phyloP scores from a whole-genome alignment of 495 filamentous ascomycete genomes.

The Podospora sp. region DNA sequence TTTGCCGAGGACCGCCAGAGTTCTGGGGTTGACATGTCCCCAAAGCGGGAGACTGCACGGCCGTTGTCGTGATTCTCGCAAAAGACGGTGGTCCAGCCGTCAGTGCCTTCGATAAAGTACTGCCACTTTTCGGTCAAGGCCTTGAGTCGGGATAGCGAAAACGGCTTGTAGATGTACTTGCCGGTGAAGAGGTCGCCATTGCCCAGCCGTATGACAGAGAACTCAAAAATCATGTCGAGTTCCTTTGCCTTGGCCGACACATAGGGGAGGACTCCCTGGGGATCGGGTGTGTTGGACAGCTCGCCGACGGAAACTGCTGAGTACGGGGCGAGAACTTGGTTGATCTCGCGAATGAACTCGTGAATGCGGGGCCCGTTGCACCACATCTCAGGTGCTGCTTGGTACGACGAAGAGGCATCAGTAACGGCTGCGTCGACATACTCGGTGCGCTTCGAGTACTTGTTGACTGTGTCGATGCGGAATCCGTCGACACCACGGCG shows the following conservation, averaged over 20 bases:
- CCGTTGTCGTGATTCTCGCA: conserved; percentile 74
- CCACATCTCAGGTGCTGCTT: conserved; percentile 56
- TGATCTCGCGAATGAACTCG: conserved; percentile 65
- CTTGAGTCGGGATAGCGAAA: conserved; percentile 60
- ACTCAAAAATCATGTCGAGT: conserved; percentile 77
- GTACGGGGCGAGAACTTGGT: conserved; percentile 66
- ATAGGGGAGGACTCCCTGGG: conserved; percentile 59
- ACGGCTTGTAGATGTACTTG: conserved; percentile 39
- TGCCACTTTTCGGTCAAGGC: conserved; percentile 65
- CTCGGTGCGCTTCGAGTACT: conserved; percentile 61
- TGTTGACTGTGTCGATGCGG: conserved; percentile 69
- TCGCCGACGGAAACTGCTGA: conserved; percentile 73
- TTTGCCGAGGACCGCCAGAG: conserved; percentile 56
- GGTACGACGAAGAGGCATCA: conserved; percentile 39
- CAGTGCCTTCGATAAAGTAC: conserved; percentile 64
- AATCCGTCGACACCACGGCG: conserved; percentile 69
- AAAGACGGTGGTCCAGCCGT: conserved; percentile 73
- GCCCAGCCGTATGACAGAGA: conserved; percentile 66
- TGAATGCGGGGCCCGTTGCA: conserved; percentile 68
- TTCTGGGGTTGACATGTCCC: conserved; percentile 49
- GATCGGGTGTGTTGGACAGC: conserved; percentile 63
- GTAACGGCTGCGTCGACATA: conserved; percentile 65
- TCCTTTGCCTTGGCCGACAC: conserved; percentile 61
- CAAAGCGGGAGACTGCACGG: conserved; percentile 62
- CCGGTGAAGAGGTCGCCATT: conserved; percentile 46